Evolutionary conservation across 2,329 filamentous ascomycete species (phyloP).

Genomic region (Nigrograna mackinnonii): DNA sequence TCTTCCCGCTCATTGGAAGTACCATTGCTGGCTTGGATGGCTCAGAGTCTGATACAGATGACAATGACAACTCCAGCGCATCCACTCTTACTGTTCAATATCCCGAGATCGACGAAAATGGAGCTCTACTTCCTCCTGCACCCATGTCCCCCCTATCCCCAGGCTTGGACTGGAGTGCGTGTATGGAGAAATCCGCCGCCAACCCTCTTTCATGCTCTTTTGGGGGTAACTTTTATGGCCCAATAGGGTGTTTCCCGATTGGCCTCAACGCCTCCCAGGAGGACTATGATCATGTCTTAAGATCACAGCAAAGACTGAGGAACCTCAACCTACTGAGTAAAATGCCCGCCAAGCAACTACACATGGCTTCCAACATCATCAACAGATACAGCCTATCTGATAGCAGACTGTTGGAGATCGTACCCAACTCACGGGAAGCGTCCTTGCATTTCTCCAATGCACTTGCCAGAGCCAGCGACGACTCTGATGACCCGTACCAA

Average conservation of each 20-base stretch:
- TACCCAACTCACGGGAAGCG: constrained; percentile 24
- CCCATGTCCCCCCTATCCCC: constrained; percentile 19
- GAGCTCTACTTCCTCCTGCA: constrained; percentile 18
- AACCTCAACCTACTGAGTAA: constrained; percentile 32
- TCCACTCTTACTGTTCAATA: constrained; percentile 37
- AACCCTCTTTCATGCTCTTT: constrained; percentile 38
- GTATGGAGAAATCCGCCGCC: constrained; percentile 22
- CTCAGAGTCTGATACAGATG: constrained; percentile 17
- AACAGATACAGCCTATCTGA: constrained; percentile 16
- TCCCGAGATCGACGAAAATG: constrained; percentile 35
- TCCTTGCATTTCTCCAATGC: constrained; percentile 24
- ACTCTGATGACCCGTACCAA: constrained; percentile 30
- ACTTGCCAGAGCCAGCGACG: constrained; percentile 24
- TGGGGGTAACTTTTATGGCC: constrained; percentile 26
- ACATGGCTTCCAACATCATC: constrained; percentile 18
- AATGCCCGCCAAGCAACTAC: constrained; percentile 25
- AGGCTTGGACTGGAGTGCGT: constrained; percentile 31
- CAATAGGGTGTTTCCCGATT: constrained; percentile 40
- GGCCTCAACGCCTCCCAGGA: constrained; percentile 32
- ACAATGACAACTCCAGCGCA: constrained; percentile 27
- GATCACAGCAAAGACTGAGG: constrained; percentile 33
- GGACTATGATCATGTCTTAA: constrained; percentile 36
- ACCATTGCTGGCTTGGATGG: constrained; percentile 30
- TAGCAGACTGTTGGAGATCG: constrained; percentile 18
- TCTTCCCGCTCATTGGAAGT: constrained; percentile 28